Evolutionary conservation across 192 early-diverging fungal species (phyloP), one percentile per base, ranked within the genome.

Genomic region (Thamnidium elegans): DNA sequence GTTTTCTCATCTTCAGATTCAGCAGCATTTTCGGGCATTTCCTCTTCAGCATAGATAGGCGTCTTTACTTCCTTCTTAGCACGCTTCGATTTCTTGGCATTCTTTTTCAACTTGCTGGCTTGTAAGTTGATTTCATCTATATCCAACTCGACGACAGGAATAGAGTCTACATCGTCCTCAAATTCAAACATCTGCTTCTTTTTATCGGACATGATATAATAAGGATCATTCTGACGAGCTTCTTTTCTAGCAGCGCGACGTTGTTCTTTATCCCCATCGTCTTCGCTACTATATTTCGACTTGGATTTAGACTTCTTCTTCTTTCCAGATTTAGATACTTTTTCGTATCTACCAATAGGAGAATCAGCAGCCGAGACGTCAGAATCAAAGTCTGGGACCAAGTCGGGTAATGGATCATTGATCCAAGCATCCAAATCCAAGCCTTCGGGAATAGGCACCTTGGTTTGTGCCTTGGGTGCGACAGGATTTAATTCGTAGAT

Each of bases 401-500:
- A 45, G 30, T 65, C 68, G 3, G 87, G 89, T 19, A 91, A 79
- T 13, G 89, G 86, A 3, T 87, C 86, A 62, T 85, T 81, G 55
- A 94, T 93, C 87, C 85, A 88, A 7, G 83, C 65, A 58, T 95
- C 93, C 23, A 97, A 73, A 70, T 95, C 91, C 45, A 98, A 69
- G 8, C 87, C 92, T 7, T 92, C 89, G 7, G 94, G 94, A 3
- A 96, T 73, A 15, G 93, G 90, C 1, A 98, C 94, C 68, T 91
- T 90, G 62, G 81, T 83, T 75, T 98, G 96, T 0, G 96, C 96
- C 44, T 90, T 90, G 3, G 87, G 81, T 13, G 92, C 92, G 0
- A 98, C 93, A 1, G 94, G 94, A 55, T 94, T 96, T 14, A 98
- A 79, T 46, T 94, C 96, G 54, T 89, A 92, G 8, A 73, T 80